These are phyloP conservation scores for Botrytis medusae DNA, from an alignment of 2,329 filamentous ascomycete genomes.

Conservation along the genomic window DNA sequence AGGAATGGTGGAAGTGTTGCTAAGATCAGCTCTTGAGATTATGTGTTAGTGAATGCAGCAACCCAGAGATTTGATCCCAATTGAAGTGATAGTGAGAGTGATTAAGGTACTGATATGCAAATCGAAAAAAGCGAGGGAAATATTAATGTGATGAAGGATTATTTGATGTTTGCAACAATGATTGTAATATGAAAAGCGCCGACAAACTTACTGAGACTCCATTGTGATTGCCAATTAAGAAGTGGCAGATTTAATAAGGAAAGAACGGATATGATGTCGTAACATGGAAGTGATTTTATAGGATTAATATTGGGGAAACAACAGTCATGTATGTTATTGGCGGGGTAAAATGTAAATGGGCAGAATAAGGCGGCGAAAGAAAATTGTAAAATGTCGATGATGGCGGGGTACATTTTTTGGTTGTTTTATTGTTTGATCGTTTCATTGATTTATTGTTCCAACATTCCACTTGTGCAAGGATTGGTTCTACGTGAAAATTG, in stretches of 20 bases:
- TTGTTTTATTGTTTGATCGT: neutral
- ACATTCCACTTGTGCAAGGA: neutral
- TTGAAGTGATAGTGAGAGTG: neutral
- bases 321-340: neutral
- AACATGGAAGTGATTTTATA: neutral
- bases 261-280: neutral
- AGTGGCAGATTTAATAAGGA: neutral
- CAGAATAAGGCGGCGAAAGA: constrained; percentile 11
- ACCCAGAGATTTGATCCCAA: neutral
- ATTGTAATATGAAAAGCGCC: neutral
- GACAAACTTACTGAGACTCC: constrained; percentile 1
- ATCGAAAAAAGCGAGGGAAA: neutral
- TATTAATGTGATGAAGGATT: neutral
- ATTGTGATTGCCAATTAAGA: neutral
- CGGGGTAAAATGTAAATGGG: constrained; percentile 1
- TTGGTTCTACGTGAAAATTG: neutral
- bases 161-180: neutral
- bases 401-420: neutral
- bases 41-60: neutral
- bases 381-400: neutral
- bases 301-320: neutral
- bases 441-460: neutral
- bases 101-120: neutral
- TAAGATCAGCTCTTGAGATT: neutral
- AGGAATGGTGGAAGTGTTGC: no score